phyloP scores from a whole-genome alignment of 1,284 basidiomycete genomes.

The Anthracocystis setariae region DNA sequence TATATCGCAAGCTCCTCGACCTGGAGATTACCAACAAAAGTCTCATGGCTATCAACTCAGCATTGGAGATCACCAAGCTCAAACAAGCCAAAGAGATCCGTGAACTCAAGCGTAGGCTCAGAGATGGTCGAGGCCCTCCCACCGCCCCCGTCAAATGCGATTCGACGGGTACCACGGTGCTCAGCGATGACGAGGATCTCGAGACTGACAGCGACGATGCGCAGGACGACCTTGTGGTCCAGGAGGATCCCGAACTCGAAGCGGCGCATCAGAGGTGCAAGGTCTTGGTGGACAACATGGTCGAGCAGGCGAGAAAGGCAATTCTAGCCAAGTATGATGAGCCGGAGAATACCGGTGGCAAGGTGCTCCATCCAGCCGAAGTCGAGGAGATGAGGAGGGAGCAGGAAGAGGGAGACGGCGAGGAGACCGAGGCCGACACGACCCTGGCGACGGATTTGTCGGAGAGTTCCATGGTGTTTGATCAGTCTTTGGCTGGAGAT shows the following conservation, averaged over 20 bases:
- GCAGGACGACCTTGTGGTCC: constrained; percentile 13
- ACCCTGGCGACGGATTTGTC: constrained; percentile 17
- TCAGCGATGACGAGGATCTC: constrained; percentile 32
- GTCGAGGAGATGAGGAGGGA: constrained; percentile 45
- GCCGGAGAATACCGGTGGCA: constrained; percentile 27
- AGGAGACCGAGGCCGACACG: constrained; percentile 12
- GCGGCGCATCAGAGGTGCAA: constrained; percentile 54
- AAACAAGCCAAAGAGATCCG: constrained; percentile 69
- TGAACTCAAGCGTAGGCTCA: constrained; percentile 54
- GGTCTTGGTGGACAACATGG: constrained; percentile 48
- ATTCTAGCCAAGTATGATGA: constrained; percentile 42
- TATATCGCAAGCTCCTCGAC: constrained; percentile 68
- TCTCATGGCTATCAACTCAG: constrained; percentile 69
- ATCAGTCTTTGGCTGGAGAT: constrained; percentile 13
- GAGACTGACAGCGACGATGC: constrained; percentile 43
- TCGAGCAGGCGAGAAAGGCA: constrained; percentile 47
- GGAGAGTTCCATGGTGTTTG: constrained; percentile 17
- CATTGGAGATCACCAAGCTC: constrained; percentile 68
- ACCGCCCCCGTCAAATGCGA: constrained; percentile 7
- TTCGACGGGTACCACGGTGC: constrained; percentile 4
- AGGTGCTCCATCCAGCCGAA: constrained; percentile 60
- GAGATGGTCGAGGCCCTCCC: constrained; percentile 34
- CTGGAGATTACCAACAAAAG: constrained; percentile 70
- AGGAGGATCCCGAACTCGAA: constrained; percentile 57
- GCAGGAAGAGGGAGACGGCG: constrained; percentile 19